phyloP scores from a whole-genome alignment of 352 stramenopile genomes.

The Peronospora destructor region DNA sequence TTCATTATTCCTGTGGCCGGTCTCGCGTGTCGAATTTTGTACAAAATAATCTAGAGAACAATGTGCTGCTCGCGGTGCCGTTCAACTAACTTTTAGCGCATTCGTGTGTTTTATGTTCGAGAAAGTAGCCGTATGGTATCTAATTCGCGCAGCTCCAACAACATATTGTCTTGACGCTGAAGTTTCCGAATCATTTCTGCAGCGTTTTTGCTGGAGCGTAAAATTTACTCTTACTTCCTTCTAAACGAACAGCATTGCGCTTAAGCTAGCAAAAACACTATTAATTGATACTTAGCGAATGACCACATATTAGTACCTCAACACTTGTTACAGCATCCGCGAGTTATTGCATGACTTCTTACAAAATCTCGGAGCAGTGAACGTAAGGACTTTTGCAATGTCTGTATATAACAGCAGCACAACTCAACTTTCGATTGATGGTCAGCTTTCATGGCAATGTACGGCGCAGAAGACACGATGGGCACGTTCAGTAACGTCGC shows the following conservation, averaged over 20 bases:
- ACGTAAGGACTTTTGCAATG: constrained; percentile 29
- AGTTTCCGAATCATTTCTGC: too few species aligned
- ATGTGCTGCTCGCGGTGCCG: background rate
- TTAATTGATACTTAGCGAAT: constrained; percentile 10
- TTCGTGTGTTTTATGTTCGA: background rate
- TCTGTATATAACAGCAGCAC: constrained; percentile 55
- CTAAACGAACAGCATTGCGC: too few species aligned
- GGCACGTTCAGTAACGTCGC: too few species aligned
- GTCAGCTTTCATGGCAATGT: constrained; percentile 42
- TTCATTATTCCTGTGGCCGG: background rate
- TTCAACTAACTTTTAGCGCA: background rate
- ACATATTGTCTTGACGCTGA: too few species aligned
- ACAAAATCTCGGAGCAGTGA: constrained; percentile 35
- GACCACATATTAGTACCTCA: too few species aligned
- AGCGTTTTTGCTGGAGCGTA: too few species aligned
- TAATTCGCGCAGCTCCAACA: too few species aligned
- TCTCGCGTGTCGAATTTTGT: background rate
- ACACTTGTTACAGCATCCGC: constrained; percentile 39
- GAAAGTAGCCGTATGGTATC: too few species aligned
- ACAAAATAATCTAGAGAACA: background rate
- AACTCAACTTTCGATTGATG: constrained; percentile 50
- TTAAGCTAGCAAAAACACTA: background rate
- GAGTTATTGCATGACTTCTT: constrained; percentile 24
- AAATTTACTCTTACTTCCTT: too few species aligned
- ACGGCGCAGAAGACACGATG: too few species aligned